Conservation (phyloP, 176 grass and related monocot genomes). For the Lolium perenne region DNA sequence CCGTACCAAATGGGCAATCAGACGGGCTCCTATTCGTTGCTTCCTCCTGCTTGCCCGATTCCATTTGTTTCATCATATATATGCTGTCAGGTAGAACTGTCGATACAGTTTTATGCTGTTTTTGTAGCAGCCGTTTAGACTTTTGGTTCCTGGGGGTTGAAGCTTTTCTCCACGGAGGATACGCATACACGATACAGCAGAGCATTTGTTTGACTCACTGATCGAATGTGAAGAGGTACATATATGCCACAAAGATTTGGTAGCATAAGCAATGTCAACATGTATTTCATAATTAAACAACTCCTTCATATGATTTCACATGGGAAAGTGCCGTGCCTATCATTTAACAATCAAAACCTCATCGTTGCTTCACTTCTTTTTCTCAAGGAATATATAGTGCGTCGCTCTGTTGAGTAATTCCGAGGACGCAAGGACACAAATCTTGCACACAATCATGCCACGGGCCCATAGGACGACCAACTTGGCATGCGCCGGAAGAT, state of each 20-base stretch:
- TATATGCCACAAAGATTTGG: constrained; percentile 47
- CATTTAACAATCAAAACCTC: neutral
- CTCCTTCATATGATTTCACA: constrained; percentile 37
- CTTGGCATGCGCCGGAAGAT: constrained; percentile 32
- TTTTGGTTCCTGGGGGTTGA: neutral
- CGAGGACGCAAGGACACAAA: too few relatives aligned
- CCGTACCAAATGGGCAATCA: constrained; percentile 10
- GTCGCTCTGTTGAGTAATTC: too few relatives aligned
- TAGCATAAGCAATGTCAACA: constrained; percentile 26
- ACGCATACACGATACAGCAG: neutral
- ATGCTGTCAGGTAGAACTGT: neutral
- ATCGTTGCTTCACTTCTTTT: neutral
- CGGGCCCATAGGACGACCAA: neutral
- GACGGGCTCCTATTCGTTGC: neutral
- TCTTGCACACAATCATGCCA: too few relatives aligned
- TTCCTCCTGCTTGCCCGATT: constrained; percentile 12
- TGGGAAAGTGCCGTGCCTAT: constrained; percentile 32
- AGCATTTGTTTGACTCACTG: constrained; percentile 1
- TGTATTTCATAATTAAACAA: constrained; percentile 5
- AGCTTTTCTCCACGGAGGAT: neutral
- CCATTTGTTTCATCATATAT: neutral
- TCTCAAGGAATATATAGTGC: too few relatives aligned
- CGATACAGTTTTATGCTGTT: neutral
- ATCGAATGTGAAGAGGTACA: neutral
- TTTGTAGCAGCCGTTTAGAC: neutral